Percentiles rank a stretch among this genome's conserved stretches.
These are phyloP conservation scores for Kodamaea plutei DNA, from an alignment of 1,139 yeast species.

Conservation along the genomic window DNA sequence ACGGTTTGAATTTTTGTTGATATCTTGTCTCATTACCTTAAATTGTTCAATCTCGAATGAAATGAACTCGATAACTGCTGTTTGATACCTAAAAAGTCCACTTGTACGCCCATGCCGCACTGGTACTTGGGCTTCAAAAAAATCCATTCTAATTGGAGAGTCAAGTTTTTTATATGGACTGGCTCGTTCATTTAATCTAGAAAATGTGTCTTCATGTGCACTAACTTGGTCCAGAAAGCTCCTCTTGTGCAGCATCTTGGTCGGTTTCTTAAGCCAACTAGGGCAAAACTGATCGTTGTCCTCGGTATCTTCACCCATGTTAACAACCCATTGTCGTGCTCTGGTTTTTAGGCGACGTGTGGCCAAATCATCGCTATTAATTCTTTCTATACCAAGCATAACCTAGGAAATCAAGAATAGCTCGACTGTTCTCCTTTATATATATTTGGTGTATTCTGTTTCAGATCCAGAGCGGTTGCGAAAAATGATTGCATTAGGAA, in stretches of 20 bases:
- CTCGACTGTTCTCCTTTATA: too few species aligned
- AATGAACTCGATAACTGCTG: slow-evolving; percentile 11
- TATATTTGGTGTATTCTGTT: too few species aligned
- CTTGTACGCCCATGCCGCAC: slow-evolving; percentile 2
- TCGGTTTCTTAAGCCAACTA: too few species aligned
- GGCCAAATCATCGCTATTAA: slow-evolving; percentile 2
- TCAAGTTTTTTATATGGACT: slow-evolving; percentile 9
- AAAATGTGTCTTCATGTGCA: not conserved
- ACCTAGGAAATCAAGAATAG: too few species aligned
- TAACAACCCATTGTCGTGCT: slow-evolving; percentile 7
- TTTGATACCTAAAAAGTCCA: slow-evolving; percentile 5
- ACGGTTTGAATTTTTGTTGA: slow-evolving; percentile 8
- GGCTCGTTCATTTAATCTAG: not conserved
- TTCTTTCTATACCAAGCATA: slow-evolving; percentile 1
- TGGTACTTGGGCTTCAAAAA: slow-evolving; percentile 5
- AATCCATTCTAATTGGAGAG: slow-evolving; percentile 13
- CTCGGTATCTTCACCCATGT: slow-evolving; percentile 1
- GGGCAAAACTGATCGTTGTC: too few species aligned
- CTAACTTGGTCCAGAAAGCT: too few species aligned
- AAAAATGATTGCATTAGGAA: too few species aligned
- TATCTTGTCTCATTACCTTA: slow-evolving; percentile 7
- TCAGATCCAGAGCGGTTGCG: too few species aligned
- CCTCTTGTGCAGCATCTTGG: too few species aligned
- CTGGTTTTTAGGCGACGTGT: slow-evolving; percentile 1
- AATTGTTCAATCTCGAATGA: slow-evolving; percentile 15